phyloP scores from a whole-genome alignment of 805 yeast genomes.

The Nakazawaea molendinolei region DNA sequence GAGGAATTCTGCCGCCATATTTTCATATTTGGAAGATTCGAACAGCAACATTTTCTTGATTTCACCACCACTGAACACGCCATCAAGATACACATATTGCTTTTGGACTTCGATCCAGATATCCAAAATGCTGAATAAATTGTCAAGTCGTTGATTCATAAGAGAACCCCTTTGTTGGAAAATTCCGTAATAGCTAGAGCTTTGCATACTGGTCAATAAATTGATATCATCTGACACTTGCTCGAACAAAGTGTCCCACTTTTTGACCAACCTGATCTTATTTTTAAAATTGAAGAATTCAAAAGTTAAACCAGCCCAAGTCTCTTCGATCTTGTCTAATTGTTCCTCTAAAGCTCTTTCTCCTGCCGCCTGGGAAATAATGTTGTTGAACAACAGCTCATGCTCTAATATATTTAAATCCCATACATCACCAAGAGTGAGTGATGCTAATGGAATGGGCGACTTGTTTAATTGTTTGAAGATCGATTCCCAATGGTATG shows the following conservation, averaged over 20 bases:
- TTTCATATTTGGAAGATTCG: constrained; percentile 62
- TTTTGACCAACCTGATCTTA: constrained; percentile 49
- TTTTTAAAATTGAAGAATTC: constrained; percentile 47
- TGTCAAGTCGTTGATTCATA: constrained; percentile 52
- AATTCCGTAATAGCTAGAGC: constrained; percentile 51
- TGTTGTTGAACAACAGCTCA: constrained; percentile 36
- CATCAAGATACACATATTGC: constrained; percentile 84
- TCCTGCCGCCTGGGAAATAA: constrained; percentile 61
- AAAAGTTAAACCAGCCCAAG: constrained; percentile 51
- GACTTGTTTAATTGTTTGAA: constrained; percentile 26
- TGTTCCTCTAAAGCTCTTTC: constrained; percentile 62
- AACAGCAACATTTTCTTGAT: constrained; percentile 58
- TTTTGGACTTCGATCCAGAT: constrained; percentile 79
- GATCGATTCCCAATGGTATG: constrained; percentile 60
- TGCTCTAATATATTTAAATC: constrained; percentile 42
- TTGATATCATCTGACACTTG: constrained; percentile 54
- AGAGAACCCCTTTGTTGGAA: constrained; percentile 53
- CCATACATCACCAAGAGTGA: constrained; percentile 58
- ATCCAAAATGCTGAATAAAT: constrained; percentile 46
- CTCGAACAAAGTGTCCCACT: constrained; percentile 61
- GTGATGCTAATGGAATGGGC: constrained; percentile 14
- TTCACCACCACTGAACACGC: constrained; percentile 62
- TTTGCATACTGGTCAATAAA: constrained; percentile 60
- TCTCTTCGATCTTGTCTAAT: constrained; percentile 38
- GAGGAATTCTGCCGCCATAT: constrained; percentile 56